Base-by-base conservation (phyloP, 2,329 filamentous ascomycete genomes). In the Pseudogymnoascus destructans region DNA sequence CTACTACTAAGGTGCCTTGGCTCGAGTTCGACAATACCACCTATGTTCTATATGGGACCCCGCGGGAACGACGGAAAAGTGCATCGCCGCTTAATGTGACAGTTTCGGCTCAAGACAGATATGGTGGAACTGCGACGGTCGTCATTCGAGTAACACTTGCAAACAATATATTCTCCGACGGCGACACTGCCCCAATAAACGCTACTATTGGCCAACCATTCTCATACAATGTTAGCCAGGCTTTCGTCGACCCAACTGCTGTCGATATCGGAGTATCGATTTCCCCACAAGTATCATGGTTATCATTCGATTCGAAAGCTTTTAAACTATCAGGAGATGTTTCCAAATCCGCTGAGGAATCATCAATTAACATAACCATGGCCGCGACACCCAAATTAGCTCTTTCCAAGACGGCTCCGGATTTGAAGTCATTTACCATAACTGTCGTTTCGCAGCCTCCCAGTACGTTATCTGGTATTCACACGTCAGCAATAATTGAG, bases 11-110 rank as follows among this genome's bases (percentile, higher is more conserved):
- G 23, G 68, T 82, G 10, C 88, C 89, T 0, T 66, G 90, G 90
- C 69, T 95, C 23, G 72, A 73, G 0, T 79, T 93, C 57, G 77
- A 93, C 65, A 72, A 77, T 2, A 64, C 72, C 7, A 83, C 81
- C 0, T 78, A 89, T 67, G 73, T 72, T 0, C 70, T 95, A 5
- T 76, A 72, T 30, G 90, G 89, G 2, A 85, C 73, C 1, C 81
- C 86, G 2, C 81, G 83, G 0, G 5, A 19, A 9, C 17, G 5
- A 56, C 30, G 33, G 33, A 66, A 74, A n/a, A 73, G 75, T 56
- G 78, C 81, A 3, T 73, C 74, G 55, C 79, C 82, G 3, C 75
- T 78, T 25, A 85, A 85, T 63, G 77, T 92, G 36, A 80, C 76
- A 0, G 72, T 90, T 40, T 73, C 73, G 4, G 79, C 82, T 1